These are phyloP conservation scores for Lithospermum erythrorhizon DNA, from an alignment of 257 asterid species.

Conservation along the genomic window DNA sequence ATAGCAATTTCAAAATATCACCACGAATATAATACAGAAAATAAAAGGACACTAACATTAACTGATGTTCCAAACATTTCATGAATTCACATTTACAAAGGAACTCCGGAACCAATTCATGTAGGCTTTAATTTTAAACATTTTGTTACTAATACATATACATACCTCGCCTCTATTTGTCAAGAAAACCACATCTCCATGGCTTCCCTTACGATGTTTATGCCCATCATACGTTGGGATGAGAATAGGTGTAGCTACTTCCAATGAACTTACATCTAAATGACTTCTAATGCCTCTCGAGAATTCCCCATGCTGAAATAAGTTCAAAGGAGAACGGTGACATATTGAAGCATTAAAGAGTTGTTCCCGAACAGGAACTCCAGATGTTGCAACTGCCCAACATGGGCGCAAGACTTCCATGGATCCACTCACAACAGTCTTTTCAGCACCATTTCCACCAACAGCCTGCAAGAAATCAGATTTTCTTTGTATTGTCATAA, in stretches of 20 bases:
- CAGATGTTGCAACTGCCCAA: slow-evolving; percentile 98
- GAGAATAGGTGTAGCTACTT: slow-evolving; percentile 90
- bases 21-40: too few relatives aligned
- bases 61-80: too few relatives aligned
- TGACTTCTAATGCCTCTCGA: slow-evolving; percentile 54
- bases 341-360: slow-evolving; percentile 96
- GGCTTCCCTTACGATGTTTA: slow-evolving; percentile 84
- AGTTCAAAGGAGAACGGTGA: slow-evolving; percentile 78
- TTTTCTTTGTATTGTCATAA: too few relatives aligned
- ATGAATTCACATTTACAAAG: too few relatives aligned
- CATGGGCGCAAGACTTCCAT: slow-evolving; percentile 93
- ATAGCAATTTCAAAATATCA: background rate
- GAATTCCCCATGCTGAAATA: slow-evolving; percentile 77
- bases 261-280: slow-evolving; percentile 53
- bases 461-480: slow-evolving; percentile 44
- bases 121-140: too few relatives aligned
- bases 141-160: too few relatives aligned
- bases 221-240: slow-evolving; percentile 80
- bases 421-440: slow-evolving; percentile 86
- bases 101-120: too few relatives aligned
- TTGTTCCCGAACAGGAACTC: slow-evolving; percentile 90
- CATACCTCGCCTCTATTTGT: slow-evolving; percentile 97
- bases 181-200: slow-evolving; percentile 80
- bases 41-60: too few relatives aligned
- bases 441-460: slow-evolving; percentile 94